phyloP scores from a whole-genome alignment of 2,329 filamentous ascomycete genomes.

The Aspergillus sp. region DNA sequence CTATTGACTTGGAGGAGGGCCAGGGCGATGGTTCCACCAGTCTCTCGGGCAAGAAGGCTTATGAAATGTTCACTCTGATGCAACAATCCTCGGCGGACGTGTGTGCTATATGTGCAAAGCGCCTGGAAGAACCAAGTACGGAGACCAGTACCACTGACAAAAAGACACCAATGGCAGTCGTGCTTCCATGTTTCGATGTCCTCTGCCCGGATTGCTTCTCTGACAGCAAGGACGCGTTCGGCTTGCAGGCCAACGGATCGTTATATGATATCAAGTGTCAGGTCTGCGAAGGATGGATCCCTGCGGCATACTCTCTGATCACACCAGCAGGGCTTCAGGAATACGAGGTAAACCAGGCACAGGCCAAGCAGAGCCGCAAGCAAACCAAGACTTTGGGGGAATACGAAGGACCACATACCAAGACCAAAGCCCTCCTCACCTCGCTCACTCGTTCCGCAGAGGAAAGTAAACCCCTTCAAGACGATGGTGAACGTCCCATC shows the following conservation, averaged over 20 bases:
- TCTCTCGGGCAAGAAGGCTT: constrained; percentile 63
- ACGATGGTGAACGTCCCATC: constrained; percentile 55
- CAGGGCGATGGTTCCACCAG: constrained; percentile 50
- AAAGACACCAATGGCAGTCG: constrained; percentile 52
- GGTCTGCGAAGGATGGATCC: constrained; percentile 58
- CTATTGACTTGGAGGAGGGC: constrained; percentile 82
- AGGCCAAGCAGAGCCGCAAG: constrained; percentile 44
- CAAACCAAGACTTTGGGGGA: constrained; percentile 53
- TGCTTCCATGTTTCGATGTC: constrained; percentile 82
- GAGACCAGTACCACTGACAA: constrained; percentile 49
- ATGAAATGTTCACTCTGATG: constrained; percentile 78
- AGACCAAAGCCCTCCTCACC: constrained; percentile 74
- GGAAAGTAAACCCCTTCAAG: constrained; percentile 46
- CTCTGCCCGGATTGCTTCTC: constrained; percentile 68
- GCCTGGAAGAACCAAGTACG: constrained; percentile 47
- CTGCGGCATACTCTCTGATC: constrained; percentile 59
- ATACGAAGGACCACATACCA: constrained; percentile 84
- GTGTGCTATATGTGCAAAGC: constrained; percentile 62
- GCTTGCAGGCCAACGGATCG: constrained; percentile 37
- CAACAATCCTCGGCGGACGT: constrained; percentile 68
- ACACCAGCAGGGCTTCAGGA: constrained; percentile 48
- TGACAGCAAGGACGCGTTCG: constrained; percentile 49
- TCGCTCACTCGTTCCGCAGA: constrained; percentile 59
- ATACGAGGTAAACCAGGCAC: constrained; percentile 49
- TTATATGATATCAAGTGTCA: constrained; percentile 51